These are phyloP conservation scores for Iberis pinnata DNA, from an alignment of 345 rosid species.

Conservation along the genomic window DNA sequence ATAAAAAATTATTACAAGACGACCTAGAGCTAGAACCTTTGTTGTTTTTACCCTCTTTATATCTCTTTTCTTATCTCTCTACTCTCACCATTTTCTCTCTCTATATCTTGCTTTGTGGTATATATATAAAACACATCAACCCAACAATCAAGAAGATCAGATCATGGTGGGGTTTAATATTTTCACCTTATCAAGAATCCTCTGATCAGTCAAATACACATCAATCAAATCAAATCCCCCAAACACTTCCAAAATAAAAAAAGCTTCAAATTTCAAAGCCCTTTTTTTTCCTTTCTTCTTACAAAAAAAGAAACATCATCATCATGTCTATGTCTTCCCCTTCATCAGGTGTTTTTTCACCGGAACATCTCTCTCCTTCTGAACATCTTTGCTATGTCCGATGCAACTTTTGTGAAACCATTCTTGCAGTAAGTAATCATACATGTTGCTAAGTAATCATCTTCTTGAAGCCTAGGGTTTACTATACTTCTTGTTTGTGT, in stretches of 20 bases:
- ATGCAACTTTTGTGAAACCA: slow-evolving; percentile 87
- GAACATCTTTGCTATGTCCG: slow-evolving; percentile 98
- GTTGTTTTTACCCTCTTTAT: slow-evolving; percentile 5
- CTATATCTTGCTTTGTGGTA: slow-evolving; percentile 27
- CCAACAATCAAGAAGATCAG: slow-evolving; percentile 59
- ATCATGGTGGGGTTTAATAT: slow-evolving; percentile 43
- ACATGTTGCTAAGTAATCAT: no score
- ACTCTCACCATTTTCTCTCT: slow-evolving; percentile 15
- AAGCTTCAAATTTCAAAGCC: slow-evolving; percentile 19
- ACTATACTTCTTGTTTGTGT: not conserved
- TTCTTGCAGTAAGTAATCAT: slow-evolving; percentile 68
- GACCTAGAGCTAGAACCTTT: slow-evolving; percentile 18
- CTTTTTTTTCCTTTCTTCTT: slow-evolving; percentile 15
- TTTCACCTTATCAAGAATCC: slow-evolving; percentile 44
- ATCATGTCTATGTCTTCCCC: slow-evolving; percentile 48
- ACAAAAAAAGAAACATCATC: slow-evolving; percentile 2
- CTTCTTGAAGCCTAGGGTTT: not conserved
- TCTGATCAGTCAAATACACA: slow-evolving; percentile 58
- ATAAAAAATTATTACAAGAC: slow-evolving; percentile 22
- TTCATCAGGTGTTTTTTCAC: slow-evolving; percentile 65
- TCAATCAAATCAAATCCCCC: slow-evolving; percentile 67
- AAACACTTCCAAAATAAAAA: slow-evolving; percentile 27
- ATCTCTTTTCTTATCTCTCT: not conserved
- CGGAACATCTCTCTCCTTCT: slow-evolving; percentile 87
- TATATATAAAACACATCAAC: slow-evolving; percentile 37